phyloP scores from a whole-genome alignment of 108 stramenopile species.

The Bacterosira constricta region DNA sequence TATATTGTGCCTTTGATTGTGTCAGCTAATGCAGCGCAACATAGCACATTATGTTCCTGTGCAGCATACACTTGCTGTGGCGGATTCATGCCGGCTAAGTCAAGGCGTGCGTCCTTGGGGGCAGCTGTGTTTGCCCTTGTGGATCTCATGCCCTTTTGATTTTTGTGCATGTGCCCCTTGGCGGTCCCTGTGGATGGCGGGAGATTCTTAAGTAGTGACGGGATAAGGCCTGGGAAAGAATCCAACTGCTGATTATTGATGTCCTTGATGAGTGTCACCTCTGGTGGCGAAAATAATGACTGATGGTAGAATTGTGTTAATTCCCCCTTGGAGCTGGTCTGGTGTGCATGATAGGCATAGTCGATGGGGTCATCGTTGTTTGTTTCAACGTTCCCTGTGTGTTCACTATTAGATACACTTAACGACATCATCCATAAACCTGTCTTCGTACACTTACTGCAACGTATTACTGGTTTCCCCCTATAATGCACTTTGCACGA shows the following conservation, averaged over 20 bases:
- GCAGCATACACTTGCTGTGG: background rate
- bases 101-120: background rate
- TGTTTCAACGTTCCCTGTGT: no score
- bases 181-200: background rate
- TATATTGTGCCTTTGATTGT: background rate
- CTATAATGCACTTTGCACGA: background rate
- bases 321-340: background rate
- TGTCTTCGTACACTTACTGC: background rate
- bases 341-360: no score
- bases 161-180: slow-evolving; percentile 2
- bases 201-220: background rate
- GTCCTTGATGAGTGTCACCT: background rate
- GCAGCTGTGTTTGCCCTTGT: background rate
- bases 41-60: background rate
- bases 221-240: background rate
- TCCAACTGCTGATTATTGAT: background rate
- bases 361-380: no score
- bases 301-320: slow-evolving; percentile 1
- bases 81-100: background rate
- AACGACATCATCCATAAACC: background rate
- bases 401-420: background rate
- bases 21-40: background rate
- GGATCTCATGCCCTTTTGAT: background rate
- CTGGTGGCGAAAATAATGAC: background rate
- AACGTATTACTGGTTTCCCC: background rate